These are phyloP conservation scores for Pseudogymnoascus sp. DNA, from an alignment of 2,329 filamentous ascomycete genomes.

Conservation along the genomic window DNA sequence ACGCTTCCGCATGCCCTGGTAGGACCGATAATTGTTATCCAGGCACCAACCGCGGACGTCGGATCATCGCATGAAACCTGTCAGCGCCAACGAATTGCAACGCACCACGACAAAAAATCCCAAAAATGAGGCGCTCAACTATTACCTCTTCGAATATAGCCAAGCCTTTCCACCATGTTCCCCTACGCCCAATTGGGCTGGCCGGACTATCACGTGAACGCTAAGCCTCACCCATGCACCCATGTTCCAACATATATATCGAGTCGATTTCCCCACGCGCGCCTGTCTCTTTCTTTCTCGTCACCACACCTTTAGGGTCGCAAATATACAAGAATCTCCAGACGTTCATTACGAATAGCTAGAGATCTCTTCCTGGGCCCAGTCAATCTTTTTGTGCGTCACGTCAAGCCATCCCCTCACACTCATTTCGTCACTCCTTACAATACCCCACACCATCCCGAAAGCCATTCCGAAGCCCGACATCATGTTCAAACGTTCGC, in stretches of 20 bases:
- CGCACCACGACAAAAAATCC: conserved; percentile 7
- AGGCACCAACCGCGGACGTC: conserved; percentile 5
- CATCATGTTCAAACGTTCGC: conserved; percentile 87
- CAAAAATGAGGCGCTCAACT: conserved; percentile 4
- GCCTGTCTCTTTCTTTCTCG: conserved; percentile 19
- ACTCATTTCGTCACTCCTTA: conserved; percentile 30
- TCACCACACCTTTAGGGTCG: conserved; percentile 31
- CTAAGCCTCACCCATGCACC: conserved; percentile 7
- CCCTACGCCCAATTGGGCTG: conserved; percentile 1
- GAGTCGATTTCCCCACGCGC: conserved; percentile 15
- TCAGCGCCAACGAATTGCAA: conserved; percentile 3
- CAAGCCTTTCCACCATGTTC: not conserved
- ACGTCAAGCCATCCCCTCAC: conserved; percentile 23
- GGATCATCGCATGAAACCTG: not conserved
- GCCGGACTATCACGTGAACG: conserved; percentile 3
- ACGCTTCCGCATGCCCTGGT: not conserved
- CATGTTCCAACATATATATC: conserved; percentile 8
- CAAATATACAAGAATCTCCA: conserved; percentile 30
- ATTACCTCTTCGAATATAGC: conserved; percentile 1
- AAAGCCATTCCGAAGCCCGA: conserved; percentile 10
- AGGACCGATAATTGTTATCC: conserved; percentile 3
- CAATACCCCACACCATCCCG: conserved; percentile 19
- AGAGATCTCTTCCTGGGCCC: conserved; percentile 32
- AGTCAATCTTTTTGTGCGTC: conserved; percentile 33
- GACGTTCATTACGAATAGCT: conserved; percentile 30